phyloP scores from a whole-genome alignment of 768 basidiomycete genomes.

The Tubosaeta sp. region DNA sequence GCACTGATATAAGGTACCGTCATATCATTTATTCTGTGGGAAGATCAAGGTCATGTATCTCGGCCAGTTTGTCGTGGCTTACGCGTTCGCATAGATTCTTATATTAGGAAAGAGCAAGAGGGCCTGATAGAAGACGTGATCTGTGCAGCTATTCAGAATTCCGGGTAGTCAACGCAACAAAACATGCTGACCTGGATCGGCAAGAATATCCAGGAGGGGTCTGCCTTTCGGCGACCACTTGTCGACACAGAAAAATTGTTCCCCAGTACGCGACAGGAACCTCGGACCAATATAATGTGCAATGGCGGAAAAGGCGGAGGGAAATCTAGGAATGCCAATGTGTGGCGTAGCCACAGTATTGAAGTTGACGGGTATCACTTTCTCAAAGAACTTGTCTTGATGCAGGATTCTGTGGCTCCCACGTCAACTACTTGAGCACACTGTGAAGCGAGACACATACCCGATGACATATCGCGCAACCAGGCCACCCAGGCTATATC shows the following conservation, averaged over 20 bases:
- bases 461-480: slow-evolving; percentile 77
- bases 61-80: slow-evolving; percentile 18
- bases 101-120: slow-evolving; percentile 63
- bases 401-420: slow-evolving; percentile 47
- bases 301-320: slow-evolving; percentile 53
- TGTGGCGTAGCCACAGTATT: slow-evolving; percentile 82
- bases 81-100: slow-evolving; percentile 80
- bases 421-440: slow-evolving; percentile 3
- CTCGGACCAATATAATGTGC: slow-evolving; percentile 56
- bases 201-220: slow-evolving; percentile 71
- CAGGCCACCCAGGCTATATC: slow-evolving; percentile 81
- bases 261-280: slow-evolving; percentile 73
- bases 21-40: slow-evolving; percentile 56
- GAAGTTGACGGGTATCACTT: slow-evolving; percentile 72
- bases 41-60: neutral
- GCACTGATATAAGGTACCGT: slow-evolving; percentile 85
- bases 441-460: slow-evolving; percentile 28
- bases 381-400: slow-evolving; percentile 67
- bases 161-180: neutral
- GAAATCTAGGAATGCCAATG: slow-evolving; percentile 66
- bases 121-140: slow-evolving; percentile 71
- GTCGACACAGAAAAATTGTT: slow-evolving; percentile 73
- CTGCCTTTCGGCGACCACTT: slow-evolving; percentile 65
- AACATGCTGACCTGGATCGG: slow-evolving; percentile 60
- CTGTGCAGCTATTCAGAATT: slow-evolving; percentile 33